Evolutionary conservation across 2,329 filamentous ascomycete genomes (phyloP).

Genomic region (Pestalotiopsis sp.): DNA sequence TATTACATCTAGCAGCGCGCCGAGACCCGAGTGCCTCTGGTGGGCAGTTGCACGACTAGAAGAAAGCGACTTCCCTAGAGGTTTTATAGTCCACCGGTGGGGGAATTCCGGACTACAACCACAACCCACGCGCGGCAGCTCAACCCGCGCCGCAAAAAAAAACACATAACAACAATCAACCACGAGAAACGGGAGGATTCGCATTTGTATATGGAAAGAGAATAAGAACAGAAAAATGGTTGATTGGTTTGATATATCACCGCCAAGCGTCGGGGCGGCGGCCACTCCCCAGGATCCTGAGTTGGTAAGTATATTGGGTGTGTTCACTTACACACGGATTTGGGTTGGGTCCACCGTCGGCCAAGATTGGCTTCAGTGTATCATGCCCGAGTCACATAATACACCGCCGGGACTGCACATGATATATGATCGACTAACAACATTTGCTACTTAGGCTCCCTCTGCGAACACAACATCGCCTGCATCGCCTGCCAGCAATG

Average conservation of each 20-base stretch:
- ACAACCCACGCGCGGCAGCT: background rate
- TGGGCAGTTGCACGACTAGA: background rate
- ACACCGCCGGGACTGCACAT: background rate
- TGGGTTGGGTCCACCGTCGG: background rate
- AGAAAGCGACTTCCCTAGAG: background rate
- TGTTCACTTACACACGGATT: background rate
- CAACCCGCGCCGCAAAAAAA: background rate
- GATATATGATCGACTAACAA: background rate
- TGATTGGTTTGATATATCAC: background rate
- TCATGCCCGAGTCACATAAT: background rate
- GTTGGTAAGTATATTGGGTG: background rate
- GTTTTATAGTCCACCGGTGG: background rate
- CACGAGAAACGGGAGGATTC: background rate
- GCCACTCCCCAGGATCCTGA: background rate
- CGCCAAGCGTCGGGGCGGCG: background rate
- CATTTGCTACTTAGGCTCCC: background rate
- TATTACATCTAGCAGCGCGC: background rate
- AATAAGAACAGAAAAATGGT: background rate
- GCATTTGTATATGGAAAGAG: background rate
- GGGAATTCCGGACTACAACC: conserved; percentile 1
- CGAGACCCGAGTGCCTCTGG: background rate
- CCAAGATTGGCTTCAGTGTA: background rate
- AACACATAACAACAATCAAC: background rate
- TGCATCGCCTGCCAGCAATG: background rate
- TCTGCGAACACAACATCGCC: background rate